These are phyloP conservation scores for Pseudocercospora crystallina DNA, from an alignment of 2,329 filamentous ascomycete genomes.

Conservation along the genomic window DNA sequence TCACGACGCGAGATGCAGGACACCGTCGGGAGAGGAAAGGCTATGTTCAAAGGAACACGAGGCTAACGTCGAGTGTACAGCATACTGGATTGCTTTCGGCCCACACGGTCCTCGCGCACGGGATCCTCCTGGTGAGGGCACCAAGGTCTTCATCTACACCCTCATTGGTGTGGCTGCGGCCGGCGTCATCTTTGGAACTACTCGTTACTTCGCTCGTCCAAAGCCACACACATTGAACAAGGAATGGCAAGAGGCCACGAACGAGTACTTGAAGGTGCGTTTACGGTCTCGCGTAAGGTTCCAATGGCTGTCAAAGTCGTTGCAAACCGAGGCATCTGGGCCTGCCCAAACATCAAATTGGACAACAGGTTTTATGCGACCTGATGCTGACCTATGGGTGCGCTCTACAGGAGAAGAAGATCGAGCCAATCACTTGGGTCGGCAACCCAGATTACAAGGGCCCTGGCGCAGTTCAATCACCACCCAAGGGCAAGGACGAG, in stretches of 20 bases:
- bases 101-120: conserved; percentile 88
- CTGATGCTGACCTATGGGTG: background rate
- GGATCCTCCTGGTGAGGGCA: conserved; percentile 78
- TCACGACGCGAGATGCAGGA: background rate
- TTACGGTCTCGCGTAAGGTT: background rate
- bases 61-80: conserved; percentile 50
- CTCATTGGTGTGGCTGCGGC: conserved; percentile 65
- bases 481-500: conserved; percentile 28
- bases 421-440: conserved; percentile 84
- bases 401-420: conserved; percentile 67
- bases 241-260: conserved; percentile 94
- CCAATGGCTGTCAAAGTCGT: background rate
- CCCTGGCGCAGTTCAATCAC: conserved; percentile 69
- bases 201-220: conserved; percentile 71
- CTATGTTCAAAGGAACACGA: background rate
- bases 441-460: conserved; percentile 75
- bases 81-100: conserved; percentile 98
- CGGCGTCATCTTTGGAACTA: conserved; percentile 67
- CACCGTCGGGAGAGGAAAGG: conserved; percentile 3
- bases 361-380: no score
- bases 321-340: background rate
- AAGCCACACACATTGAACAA: conserved; percentile 86
- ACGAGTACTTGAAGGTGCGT: conserved; percentile 89
- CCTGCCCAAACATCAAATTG: no score
- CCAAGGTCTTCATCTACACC: conserved; percentile 75